Conservation (phyloP, 331 rosid species). For the Malus hybrid region DNA sequence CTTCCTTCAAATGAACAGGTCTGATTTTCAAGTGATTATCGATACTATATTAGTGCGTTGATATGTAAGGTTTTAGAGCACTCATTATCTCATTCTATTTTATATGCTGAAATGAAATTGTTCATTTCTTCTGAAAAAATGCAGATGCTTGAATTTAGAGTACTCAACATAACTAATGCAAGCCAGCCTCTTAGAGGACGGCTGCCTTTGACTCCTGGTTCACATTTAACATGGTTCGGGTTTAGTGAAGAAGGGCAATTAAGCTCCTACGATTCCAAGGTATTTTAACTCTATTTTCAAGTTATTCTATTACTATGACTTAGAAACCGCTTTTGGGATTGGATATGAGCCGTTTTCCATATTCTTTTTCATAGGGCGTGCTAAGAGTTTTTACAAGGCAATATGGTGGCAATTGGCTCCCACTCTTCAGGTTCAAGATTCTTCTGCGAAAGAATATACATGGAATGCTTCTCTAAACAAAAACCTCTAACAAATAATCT, state of each 20-base stretch:
- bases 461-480: not conserved
- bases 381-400: conserved; percentile 69
- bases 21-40: not conserved
- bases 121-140: conserved; percentile 10
- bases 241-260: conserved; percentile 82
- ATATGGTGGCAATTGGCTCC: conserved; percentile 92
- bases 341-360: not conserved
- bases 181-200: conserved; percentile 54
- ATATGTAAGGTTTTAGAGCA: not conserved
- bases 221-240: conserved; percentile 79
- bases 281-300: conserved; percentile 17
- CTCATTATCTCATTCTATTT: not conserved
- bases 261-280: conserved; percentile 89
- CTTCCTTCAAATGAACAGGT: conserved; percentile 83
- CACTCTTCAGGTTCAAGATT: conserved; percentile 76
- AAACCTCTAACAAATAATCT: conserved; percentile 10
- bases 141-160: conserved; percentile 69
- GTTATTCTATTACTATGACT: not conserved
- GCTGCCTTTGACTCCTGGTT: conserved; percentile 81
- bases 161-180: conserved; percentile 49
- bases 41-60: conserved; percentile 5
- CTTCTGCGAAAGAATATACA: not conserved
- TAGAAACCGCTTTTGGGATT: not conserved
- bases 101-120: conserved; percentile 10
- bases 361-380: conserved; percentile 49